Base-by-base conservation (phyloP, 345 rosid genomes). In the Eucalyptus dawsonii region DNA sequence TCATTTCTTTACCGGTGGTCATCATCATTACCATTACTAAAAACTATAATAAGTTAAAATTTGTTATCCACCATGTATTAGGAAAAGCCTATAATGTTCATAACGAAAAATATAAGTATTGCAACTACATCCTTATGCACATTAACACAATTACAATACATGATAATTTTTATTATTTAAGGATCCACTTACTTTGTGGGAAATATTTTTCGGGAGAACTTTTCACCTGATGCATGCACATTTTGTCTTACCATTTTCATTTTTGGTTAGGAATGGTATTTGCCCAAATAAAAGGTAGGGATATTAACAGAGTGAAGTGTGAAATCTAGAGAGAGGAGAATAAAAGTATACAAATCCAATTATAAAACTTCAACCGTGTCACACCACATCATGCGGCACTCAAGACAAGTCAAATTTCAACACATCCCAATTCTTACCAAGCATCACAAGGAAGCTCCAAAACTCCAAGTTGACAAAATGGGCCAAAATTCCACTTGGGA, bases 171-270 rank as follows among this genome's bases (percentile, higher is more conserved):
- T n/a, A 65, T 9, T 15, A 3, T 65, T 17, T 65, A 65, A 14
- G 1, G 8, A 1, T 65, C 37, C 10, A 4, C 10, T 65, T n/a
- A 22, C 1, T 56, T 56, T 56, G 29, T 0, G 1, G 6, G 6
- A 56, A 0, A 56, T 24, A 56, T 56, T 56, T 56, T 22, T 56
- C 6, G 0, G 12, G 13, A 56, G 9, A 56, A 56, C 10, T 53
- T 53, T 7, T 53, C 56, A 53, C 56, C 24, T 19, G 2, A 53
- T 19, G 22, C 24, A 53, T 25, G 29, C 11, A 27, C 31, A 12
- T 27, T 58, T 60, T 60, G 31, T 60, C 67, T 60, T 6, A 6
- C 12, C 27, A 27, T 6, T 60, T 6, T 27, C 14, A 5, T 58
- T 11, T 56, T 25, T 9, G 4, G 5, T 24, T 56, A 9, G 13